These are phyloP conservation scores for Penicillium sp. DNA, from an alignment of 2,329 filamentous ascomycete species.

Conservation along the genomic window DNA sequence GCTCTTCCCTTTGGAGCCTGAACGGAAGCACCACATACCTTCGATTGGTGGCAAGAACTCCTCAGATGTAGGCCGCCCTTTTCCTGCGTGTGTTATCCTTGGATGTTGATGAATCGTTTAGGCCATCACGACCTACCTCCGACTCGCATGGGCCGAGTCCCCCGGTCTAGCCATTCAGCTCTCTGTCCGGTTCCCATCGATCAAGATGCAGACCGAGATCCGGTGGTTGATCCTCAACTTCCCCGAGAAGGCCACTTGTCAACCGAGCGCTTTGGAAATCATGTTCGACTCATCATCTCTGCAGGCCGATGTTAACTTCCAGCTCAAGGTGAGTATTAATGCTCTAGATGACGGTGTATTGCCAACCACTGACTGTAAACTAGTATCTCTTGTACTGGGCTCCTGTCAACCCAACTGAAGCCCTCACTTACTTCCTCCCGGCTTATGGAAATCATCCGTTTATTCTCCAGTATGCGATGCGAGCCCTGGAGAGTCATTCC, in stretches of 20 bases:
- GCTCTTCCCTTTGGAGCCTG: conserved; percentile 76
- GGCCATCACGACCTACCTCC: conserved; percentile 66
- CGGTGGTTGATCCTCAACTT: conserved; percentile 78
- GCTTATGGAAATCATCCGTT: conserved; percentile 89
- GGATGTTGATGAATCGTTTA: conserved; percentile 27
- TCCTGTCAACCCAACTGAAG: conserved; percentile 87
- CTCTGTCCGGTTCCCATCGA: conserved; percentile 73
- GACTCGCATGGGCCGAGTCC: conserved; percentile 83
- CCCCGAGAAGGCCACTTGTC: conserved; percentile 77
- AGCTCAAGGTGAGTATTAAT: conserved; percentile 68
- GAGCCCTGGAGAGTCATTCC: conserved; percentile 87
- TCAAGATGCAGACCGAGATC: conserved; percentile 72
- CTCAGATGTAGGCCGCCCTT: conserved; percentile 37
- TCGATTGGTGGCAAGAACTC: conserved; percentile 45
- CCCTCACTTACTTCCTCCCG: conserved; percentile 90
- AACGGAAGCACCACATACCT: conserved; percentile 55
- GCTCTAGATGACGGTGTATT: background rate
- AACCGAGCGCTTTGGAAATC: conserved; percentile 80
- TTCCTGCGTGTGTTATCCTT: background rate
- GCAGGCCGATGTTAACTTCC: conserved; percentile 76
- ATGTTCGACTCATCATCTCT: conserved; percentile 74
- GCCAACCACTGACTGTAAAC: background rate
- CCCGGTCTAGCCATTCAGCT: conserved; percentile 88
- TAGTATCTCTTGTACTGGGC: conserved; percentile 89
- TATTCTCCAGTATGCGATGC: conserved; percentile 94